Evolutionary conservation across 1,139 yeast genomes (phyloP).

Genomic region (Eremothecium cymbalariae): DNA sequence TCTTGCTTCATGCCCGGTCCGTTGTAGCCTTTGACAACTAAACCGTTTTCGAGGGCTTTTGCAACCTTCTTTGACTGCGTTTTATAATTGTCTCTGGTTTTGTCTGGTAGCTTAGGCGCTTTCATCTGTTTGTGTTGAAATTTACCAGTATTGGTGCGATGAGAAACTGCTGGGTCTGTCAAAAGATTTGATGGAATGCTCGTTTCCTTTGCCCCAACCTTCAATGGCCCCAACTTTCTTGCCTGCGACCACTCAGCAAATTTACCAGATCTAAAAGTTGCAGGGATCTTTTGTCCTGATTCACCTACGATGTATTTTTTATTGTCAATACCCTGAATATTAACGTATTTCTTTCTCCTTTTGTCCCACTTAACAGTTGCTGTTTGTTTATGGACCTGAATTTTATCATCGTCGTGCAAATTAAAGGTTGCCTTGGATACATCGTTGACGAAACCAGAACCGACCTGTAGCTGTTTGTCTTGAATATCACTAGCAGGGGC

Average conservation of each 20-base stretch:
- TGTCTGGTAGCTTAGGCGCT: conserved; percentile 89
- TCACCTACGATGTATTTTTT: conserved; percentile 89
- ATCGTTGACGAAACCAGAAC: conserved; percentile 67
- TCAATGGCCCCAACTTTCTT: conserved; percentile 48
- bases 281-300: conserved; percentile 89
- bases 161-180: conserved; percentile 25
- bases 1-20: conserved; percentile 48
- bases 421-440: conserved; percentile 84
- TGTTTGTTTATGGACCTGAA: conserved; percentile 50
- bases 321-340: conserved; percentile 63
- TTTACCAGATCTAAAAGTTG: conserved; percentile 83
- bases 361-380: conserved; percentile 89
- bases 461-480: conserved; percentile 65
- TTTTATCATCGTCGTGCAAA: conserved; percentile 69
- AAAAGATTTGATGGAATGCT: conserved; percentile 27
- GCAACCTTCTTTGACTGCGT: conserved; percentile 77
- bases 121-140: conserved; percentile 66
- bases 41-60: conserved; percentile 72
- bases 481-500: conserved; percentile 77
- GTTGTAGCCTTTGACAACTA: conserved; percentile 60
- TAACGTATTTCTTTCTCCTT: conserved; percentile 85
- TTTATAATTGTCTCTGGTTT: conserved; percentile 76
- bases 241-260: conserved; percentile 84
- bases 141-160: conserved; percentile 35
- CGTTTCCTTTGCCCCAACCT: conserved; percentile 49